phyloP scores from a whole-genome alignment of 2,329 filamentous ascomycete species.

The Penicillium verrucosum region DNA sequence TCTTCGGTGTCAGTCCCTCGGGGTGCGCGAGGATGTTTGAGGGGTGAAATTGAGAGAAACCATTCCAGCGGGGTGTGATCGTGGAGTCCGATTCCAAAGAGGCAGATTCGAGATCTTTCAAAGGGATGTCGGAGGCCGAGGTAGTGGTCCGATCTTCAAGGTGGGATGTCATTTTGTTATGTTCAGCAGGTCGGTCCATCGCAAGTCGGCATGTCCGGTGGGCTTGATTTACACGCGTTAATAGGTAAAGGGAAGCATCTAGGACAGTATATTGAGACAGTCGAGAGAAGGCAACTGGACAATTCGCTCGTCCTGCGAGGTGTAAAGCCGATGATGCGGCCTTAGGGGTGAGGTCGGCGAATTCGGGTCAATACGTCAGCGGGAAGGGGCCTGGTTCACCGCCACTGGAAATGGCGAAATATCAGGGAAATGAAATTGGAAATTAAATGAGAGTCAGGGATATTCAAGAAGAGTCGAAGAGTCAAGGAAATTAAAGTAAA shows the following conservation, averaged over 20 bases:
- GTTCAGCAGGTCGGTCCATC: not conserved
- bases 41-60: conserved; percentile 24
- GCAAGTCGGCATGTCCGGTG: conserved; percentile 4
- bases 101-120: conserved; percentile 30
- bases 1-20: conserved; percentile 15
- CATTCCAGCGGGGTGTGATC: conserved; percentile 20
- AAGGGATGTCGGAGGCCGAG: conserved; percentile 27
- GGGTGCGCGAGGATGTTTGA: conserved; percentile 24
- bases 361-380: conserved; percentile 4
- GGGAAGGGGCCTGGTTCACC: not conserved
- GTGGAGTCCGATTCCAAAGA: conserved; percentile 5
- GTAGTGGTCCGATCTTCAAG: conserved; percentile 19
- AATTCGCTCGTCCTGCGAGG: conserved; percentile 11
- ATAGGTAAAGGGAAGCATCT: not conserved
- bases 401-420: not conserved
- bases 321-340: not conserved
- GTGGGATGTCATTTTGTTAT: conserved; percentile 14
- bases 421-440: not conserved
- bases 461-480: not conserved
- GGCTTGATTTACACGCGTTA: not conserved
- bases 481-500: not conserved
- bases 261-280: not conserved
- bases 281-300: not conserved
- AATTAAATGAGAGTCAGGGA: not conserved
- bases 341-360: not conserved